These are phyloP conservation scores for Daldinia bambusicola DNA, from an alignment of 495 filamentous ascomycete genomes.

Conservation along the genomic window DNA sequence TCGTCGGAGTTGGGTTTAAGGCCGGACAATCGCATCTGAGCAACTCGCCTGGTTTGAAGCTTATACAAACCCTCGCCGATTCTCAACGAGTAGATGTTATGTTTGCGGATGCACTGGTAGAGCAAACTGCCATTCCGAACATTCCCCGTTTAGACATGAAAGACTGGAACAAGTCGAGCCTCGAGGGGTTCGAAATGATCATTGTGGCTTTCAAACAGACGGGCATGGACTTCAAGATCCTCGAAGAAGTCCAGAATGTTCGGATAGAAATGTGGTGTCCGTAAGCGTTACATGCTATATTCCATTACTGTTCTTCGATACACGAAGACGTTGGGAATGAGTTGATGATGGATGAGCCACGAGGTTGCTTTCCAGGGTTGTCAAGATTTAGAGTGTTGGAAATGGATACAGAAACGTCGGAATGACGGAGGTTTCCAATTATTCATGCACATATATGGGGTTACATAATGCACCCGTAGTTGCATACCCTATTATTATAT, in stretches of 20 bases:
- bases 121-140: constrained; percentile 43
- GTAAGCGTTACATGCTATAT: constrained; percentile 1
- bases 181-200: constrained; percentile 49
- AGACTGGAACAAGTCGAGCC: constrained; percentile 38
- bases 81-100: constrained; percentile 42
- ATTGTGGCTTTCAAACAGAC: constrained; percentile 48
- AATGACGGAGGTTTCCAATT: too few relatives aligned
- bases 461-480: not conserved
- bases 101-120: constrained; percentile 51
- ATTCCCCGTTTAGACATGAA: constrained; percentile 39
- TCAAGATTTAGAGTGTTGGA: too few relatives aligned
- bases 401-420: too few relatives aligned
- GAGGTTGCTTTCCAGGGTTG: too few relatives aligned
- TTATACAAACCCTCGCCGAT: constrained; percentile 41
- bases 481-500: not conserved
- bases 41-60: constrained; percentile 48
- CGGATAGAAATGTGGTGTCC: constrained; percentile 48
- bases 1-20: constrained; percentile 53
- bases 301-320: too few relatives aligned
- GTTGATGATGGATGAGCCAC: too few relatives aligned
- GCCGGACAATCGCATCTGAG: constrained; percentile 45
- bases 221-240: constrained; percentile 45
- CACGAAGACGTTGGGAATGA: too few relatives aligned
- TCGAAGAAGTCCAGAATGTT: constrained; percentile 36
- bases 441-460: not conserved